These are phyloP conservation scores for Trichoderma sp. DNA, from an alignment of 2,329 filamentous ascomycete genomes.

Conservation along the genomic window DNA sequence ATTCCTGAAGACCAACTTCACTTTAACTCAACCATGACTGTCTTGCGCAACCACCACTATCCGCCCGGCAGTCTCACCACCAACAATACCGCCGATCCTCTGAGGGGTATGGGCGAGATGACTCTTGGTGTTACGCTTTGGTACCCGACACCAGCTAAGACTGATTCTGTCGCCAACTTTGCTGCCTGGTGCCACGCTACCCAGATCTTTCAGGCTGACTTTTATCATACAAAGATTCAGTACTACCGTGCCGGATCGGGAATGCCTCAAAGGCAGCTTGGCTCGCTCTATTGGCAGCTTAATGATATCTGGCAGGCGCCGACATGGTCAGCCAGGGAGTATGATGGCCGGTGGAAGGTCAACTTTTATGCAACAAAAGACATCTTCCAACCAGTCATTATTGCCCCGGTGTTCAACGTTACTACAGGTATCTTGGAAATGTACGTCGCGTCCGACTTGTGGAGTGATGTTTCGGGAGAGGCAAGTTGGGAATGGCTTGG, in stretches of 20 bases:
- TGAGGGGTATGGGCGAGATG: constrained; percentile 5
- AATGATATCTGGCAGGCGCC: constrained; percentile 12
- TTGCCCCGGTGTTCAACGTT: constrained; percentile 1
- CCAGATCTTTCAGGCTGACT: not conserved
- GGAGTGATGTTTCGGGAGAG: not conserved
- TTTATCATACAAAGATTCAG: constrained; percentile 8
- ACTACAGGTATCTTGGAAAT: not conserved
- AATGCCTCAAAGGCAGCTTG: not conserved
- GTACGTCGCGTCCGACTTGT: not conserved
- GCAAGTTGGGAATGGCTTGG: constrained; percentile 12
- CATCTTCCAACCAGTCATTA: constrained; percentile 2
- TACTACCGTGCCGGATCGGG: constrained; percentile 3
- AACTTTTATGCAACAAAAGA: constrained; percentile 9
- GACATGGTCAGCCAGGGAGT: constrained; percentile 4
- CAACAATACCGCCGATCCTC: not conserved
- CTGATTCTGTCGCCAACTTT: not conserved
- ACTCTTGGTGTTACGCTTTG: not conserved
- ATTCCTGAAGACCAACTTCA: not conserved
- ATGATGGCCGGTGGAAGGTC: constrained; percentile 9
- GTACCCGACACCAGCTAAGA: not conserved
- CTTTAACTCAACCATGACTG: constrained; percentile 8
- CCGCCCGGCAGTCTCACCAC: not conserved
- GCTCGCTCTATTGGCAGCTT: constrained; percentile 9
- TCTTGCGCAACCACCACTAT: constrained; percentile 5
- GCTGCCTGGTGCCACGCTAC: constrained; percentile 9